phyloP scores from a whole-genome alignment of 495 filamentous ascomycete species.

The Copromyces sp. region DNA sequence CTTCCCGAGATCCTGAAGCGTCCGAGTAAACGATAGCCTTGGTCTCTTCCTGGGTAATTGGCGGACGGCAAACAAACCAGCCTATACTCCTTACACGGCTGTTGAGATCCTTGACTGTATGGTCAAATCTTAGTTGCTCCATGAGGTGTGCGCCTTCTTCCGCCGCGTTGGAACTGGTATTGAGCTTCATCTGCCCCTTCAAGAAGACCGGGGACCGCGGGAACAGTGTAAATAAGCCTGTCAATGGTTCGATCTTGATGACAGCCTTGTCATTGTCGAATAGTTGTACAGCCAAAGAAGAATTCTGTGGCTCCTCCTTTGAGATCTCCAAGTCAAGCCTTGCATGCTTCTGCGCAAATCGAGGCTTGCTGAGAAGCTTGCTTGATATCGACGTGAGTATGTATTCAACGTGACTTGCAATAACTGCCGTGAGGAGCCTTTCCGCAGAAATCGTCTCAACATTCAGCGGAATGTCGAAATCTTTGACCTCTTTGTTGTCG shows the following conservation, averaged over 20 bases:
- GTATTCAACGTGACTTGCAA: constrained; percentile 61
- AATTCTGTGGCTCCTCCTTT: constrained; percentile 52
- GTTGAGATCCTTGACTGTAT: constrained; percentile 53
- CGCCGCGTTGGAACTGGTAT: constrained; percentile 39
- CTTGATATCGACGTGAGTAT: constrained; percentile 52
- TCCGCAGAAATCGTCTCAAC: constrained; percentile 59
- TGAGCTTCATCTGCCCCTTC: constrained; percentile 41
- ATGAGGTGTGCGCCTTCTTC: constrained; percentile 44
- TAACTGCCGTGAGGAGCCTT: constrained; percentile 56
- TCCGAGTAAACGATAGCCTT: constrained; percentile 46
- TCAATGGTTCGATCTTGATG: constrained; percentile 59
- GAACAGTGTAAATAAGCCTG: constrained; percentile 45
- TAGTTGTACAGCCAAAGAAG: constrained; percentile 55
- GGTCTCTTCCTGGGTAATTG: constrained; percentile 47
- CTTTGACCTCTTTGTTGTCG: constrained; percentile 60
- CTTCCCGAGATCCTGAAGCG: constrained; percentile 26
- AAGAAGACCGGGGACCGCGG: constrained; percentile 32
- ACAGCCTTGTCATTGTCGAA: constrained; percentile 45
- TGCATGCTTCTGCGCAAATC: constrained; percentile 48
- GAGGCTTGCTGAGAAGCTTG: constrained; percentile 41
- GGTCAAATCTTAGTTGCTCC: constrained; percentile 45
- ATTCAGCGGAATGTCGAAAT: constrained; percentile 54
- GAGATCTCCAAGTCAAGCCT: constrained; percentile 46
- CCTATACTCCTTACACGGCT: constrained; percentile 48
- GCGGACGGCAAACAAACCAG: constrained; percentile 46